Conservation (phyloP, 495 filamentous ascomycete genomes). For the Aspergillus saccharolyticus region DNA sequence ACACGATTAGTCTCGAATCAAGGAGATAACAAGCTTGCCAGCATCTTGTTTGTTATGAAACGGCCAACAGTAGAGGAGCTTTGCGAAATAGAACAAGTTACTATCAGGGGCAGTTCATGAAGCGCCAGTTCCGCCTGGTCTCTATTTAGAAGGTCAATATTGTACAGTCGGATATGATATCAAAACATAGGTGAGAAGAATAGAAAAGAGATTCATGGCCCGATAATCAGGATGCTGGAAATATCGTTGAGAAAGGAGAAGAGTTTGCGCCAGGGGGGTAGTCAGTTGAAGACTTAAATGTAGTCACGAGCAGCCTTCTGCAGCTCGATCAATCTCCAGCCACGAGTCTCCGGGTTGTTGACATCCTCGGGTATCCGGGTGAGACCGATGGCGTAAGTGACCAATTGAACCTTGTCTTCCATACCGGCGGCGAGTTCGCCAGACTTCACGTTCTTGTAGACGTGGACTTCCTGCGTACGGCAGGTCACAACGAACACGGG, state of each 20-base stretch:
- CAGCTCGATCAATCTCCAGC: constrained; percentile 95
- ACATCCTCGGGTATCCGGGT: constrained; percentile 92
- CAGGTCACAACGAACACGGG: constrained; percentile 96
- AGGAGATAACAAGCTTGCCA: background rate
- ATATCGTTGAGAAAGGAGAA: constrained; percentile 6
- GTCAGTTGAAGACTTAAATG: constrained; percentile 47
- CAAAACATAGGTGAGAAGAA: constrained; percentile 27
- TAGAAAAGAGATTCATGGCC: constrained; percentile 13
- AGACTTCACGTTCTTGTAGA: constrained; percentile 87
- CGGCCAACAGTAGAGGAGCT: constrained; percentile 15
- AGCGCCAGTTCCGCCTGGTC: constrained; percentile 36
- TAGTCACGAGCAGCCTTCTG: constrained; percentile 98
- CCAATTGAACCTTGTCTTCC: constrained; percentile 97
- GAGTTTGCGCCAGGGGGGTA: background rate
- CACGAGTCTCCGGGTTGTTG: constrained; percentile 90
- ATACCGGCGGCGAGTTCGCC: constrained; percentile 90
- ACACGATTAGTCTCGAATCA: background rate
- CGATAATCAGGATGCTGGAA: constrained; percentile 13
- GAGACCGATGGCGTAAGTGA: constrained; percentile 95
- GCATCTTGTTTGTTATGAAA: constrained; percentile 11
- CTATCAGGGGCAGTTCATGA: constrained; percentile 30
- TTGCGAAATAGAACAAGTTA: constrained; percentile 23
- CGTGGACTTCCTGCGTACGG: constrained; percentile 95
- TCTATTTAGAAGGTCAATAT: constrained; percentile 38
- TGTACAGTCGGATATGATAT: constrained; percentile 38